Base-by-base conservation (phyloP, 345 rosid genomes). In the Populus simonii region DNA sequence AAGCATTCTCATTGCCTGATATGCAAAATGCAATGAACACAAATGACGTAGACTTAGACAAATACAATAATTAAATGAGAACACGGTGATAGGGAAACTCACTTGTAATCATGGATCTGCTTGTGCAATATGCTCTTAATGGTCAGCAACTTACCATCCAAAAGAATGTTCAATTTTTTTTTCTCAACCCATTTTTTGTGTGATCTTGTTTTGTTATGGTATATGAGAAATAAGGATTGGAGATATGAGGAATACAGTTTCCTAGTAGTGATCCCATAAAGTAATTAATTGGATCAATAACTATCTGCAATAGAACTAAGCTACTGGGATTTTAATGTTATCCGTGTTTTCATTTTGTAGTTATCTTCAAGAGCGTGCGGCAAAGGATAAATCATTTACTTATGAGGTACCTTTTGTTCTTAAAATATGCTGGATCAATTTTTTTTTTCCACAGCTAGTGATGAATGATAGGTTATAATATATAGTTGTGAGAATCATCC, bases 301-400 rank as follows among this genome's bases (percentile, higher is more conserved):
- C 22, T 45, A 57, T 5, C 43, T 33, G 22, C 49, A n/a, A 63
- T 63, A 41, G 33, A 74, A 68, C 72, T 38, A 29, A n/a, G 31
- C 23, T 76, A 25, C 61, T 65, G 68, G 53, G 61, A 41, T 63
- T 59, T 12, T 77, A 72, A 72, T 78, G 51, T 71, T 76, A 23
- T 18, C 36, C 74, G 33, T 74, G 55, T 82, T 77, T 80, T 79
- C 66, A 27, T 67, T 83, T 74, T 92, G 84, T 83, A 96, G 99
- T 85, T 96, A 92, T 84, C 97, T 96, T 79, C 90, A 86, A 80
- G 82, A 83, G 69, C 95, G 97, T 69, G 93, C 91, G 0, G 85
- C 88, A 80, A 89, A 91, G 81, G 97, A 96, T 84, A 89, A 90
- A 73, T 86, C 87, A 71, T 94, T 96, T 90, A 85, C 98, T 78